Base-by-base conservation (phyloP, 371 early-diverging fungal genomes). In the Globomyces sp. region DNA sequence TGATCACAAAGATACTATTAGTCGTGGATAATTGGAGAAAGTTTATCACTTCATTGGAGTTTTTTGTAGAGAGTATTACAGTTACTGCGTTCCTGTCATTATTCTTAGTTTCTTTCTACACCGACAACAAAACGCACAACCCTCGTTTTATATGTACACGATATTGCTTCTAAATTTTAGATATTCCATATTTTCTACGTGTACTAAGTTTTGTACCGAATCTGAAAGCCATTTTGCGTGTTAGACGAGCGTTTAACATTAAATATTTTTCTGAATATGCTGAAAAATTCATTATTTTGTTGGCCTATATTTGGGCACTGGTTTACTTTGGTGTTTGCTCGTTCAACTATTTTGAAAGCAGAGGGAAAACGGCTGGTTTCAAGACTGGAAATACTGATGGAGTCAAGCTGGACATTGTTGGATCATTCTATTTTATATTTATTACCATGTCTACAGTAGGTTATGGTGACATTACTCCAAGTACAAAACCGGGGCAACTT, bases 391-490 rank as follows among this genome's bases (percentile, higher is more conserved):
- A 55, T 39, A 55, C 36, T 55, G 55, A 40, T 39, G 40, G 55
- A 3, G 40, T 39, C 6, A 8, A 39, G 40, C 55, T 55, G 36
- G 55, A 40, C 3, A 39, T 55, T 39, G 39, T 55, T 6, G 55
- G 40, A 55, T 39, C 55, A 39, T 55, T 55, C 40, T 77, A 68
- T 55, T 69, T 72, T 64, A 36, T 67, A 37, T 61, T 77, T 39
- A 73, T 74, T 57, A 89, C 87, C 0, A 71, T 88, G 4, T 85
- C 89, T 0, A 92, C 92, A 0, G 92, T 92, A 6, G 92, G 92
- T 0, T 92, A 90, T 67, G 92, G 92, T 43, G 92, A 92, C 68
- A 86, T 92, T 39, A 86, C 88, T 0, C 85, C 90, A 2, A 74
- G 80, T 42, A 81, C 89, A 0, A 72, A 77, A 3, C 82, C 79